Percentiles rank a stretch among this genome's conserved stretches.
phyloP scores from a whole-genome alignment of 2,329 filamentous ascomycete genomes.

The Xylaria sp. region DNA sequence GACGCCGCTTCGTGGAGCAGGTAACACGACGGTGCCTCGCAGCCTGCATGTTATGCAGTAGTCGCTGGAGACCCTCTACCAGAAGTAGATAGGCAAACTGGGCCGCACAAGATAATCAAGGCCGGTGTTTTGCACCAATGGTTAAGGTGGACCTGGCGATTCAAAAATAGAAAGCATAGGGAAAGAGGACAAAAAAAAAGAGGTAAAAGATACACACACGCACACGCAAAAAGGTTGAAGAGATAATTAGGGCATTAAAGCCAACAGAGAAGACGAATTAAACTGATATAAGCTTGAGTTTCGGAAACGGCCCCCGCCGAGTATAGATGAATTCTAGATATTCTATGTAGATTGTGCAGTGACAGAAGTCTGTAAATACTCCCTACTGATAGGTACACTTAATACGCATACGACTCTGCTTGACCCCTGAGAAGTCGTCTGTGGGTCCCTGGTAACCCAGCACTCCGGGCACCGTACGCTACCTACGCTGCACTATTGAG shows the following conservation, averaged over 20 bases:
- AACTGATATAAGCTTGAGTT: neutral
- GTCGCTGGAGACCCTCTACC: conserved; percentile 32
- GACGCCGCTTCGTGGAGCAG: conserved; percentile 40
- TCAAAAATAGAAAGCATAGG: conserved; percentile 27
- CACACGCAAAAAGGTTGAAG: too few species aligned
- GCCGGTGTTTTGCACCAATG: conserved; percentile 8
- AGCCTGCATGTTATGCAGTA: conserved; percentile 43
- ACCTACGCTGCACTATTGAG: too few species aligned
- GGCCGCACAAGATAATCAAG: conserved; percentile 2
- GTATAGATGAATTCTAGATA: conserved; percentile 31
- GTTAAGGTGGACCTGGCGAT: conserved; percentile 14
- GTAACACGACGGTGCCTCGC: conserved; percentile 43
- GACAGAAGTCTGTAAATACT: conserved; percentile 23
- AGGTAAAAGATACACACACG: neutral
- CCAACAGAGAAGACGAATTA: neutral
- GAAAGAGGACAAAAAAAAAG: neutral
- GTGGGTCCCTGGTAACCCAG: conserved; percentile 25
- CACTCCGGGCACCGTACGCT: conserved; percentile 14
- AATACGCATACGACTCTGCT: conserved; percentile 21
- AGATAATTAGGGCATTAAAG: conserved; percentile 13
- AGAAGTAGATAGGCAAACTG: conserved; percentile 2
- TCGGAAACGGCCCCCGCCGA: conserved; percentile 16
- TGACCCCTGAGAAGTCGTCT: conserved; percentile 15
- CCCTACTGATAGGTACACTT: neutral
- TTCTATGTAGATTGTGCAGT: conserved; percentile 25